Evolutionary conservation across 257 asterid genomes (phyloP), one percentile per base, ranked within the genome.

Genomic region (Scutellaria minor): DNA sequence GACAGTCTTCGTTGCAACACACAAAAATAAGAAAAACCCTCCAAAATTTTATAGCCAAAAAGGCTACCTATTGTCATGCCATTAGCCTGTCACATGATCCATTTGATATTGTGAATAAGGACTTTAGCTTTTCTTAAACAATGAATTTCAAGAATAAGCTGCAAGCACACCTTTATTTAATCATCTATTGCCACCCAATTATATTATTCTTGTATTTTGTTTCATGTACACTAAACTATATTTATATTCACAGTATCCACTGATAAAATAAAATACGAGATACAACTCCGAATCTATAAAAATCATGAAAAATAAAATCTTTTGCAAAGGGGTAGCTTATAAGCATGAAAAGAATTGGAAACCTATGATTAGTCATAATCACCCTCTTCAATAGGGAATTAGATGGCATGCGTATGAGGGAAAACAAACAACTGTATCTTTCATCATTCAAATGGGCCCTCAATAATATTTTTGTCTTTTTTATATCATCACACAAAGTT

Each of bases 361-460:
- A 8, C 20, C 5, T 67, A 42, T 75, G 79, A 73, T 73, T 65
- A 55, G 73, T 67, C 65, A 62, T 61, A 54, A 72, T 79, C 77
- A 75, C 52, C 75, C 70, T 7, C 20, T 59, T 75, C 46, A 72
- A 73, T 20, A 63, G 73, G 73, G 47, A 67, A 68, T 71, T 47
- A 40, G 47, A 70, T 74, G 75, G 69, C 81, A 66, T 70, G 85
- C 78, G 15, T 69, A 68, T 64, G 65, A 72, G 68, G 78, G 73
- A 63, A 74, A 46, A 15, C 55, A 55, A 48, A 63, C 68, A 65
- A 42, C 63, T 56, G 8, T 35, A 48, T 61, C 15, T 41, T 59
- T 48, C 24, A 37, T 57, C 5, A 42, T 12, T 64, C 56, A 42
- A 8, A 14, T 64, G 84, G 81, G 13, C 78, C 84, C 70, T 44